Evolutionary conservation across 1,284 basidiomycete species (phyloP), one percentile per base, ranked within the genome.

Genomic region (Leccinum olivaceoglutinosum): DNA sequence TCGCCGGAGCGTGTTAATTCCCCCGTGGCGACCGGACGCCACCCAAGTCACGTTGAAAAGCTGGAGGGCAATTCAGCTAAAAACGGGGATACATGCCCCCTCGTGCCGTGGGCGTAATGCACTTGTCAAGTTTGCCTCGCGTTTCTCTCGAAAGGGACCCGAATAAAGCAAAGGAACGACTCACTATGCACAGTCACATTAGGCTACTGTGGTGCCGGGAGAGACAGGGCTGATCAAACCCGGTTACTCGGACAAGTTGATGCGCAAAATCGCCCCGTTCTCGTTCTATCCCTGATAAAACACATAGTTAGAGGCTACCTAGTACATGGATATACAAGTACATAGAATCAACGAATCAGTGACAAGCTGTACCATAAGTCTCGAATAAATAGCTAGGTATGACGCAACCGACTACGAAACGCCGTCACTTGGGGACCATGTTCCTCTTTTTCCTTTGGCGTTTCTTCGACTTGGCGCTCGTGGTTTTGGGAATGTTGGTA

Each of bases 71-170:
- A 14, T 9, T 57, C 29, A 9, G 61, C 59, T 49, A 56, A 64
- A 68, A 69, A 46, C 36, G 60, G 67, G 39, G 44, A 39, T 46
- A 51, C 59, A 55, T 11, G 62, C 44, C 36, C 21, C 53, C 34
- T 49, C 41, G 38, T 2, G 54, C 49, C n/a, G 25, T 44, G 46
- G 62, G 68, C 64, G 68, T 34, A 65, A 49, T 16, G 2, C 12
- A 58, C 41, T 14, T 58, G 36, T 60, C 58, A 11, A 21, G 46
- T 14, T 55, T 5, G 56, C 70, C 70, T 70, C 63, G 58, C 54
- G 64, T 58, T 69, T 60, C 39, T n/a, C 68, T 62, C 67, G 69
- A 34, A 69, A 25, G 65, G 2, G 29, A n/a, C 16, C 63, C 25
- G 29, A 69, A 67, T 29, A 44, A 21, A 58, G 44, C 39, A 59